These are phyloP conservation scores for Hordeum vulgare DNA, from an alignment of 176 grass and related monocot genomes.

Conservation along the genomic window MorexV3_pseudomolecules_assembly NC_058523.1:8573859-8574358, in stretches of 20 bases:
- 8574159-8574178: background rate
- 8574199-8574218: background rate
- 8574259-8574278: background rate
- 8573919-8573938: slow-evolving; percentile 26
- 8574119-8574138: background rate
- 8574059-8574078: background rate
- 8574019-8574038: background rate
- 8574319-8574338: background rate
- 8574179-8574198: background rate
- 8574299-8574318: background rate
- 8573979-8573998: slow-evolving; percentile 14
- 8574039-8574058: background rate
- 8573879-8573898: slow-evolving; percentile 38
- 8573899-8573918: slow-evolving; percentile 31
- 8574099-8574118: background rate
- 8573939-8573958: slow-evolving; percentile 15
- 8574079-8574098: background rate
- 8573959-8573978: slow-evolving; percentile 2
- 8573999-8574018: background rate
- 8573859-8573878: slow-evolving; percentile 65
- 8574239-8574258: background rate
- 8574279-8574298: background rate
- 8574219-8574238: background rate
- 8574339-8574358: background rate
- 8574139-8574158: background rate